Evolutionary conservation across 2,329 filamentous ascomycete species (phyloP), one percentile per base, ranked within the genome.

Genomic region (Fusarium begoniae): DNA sequence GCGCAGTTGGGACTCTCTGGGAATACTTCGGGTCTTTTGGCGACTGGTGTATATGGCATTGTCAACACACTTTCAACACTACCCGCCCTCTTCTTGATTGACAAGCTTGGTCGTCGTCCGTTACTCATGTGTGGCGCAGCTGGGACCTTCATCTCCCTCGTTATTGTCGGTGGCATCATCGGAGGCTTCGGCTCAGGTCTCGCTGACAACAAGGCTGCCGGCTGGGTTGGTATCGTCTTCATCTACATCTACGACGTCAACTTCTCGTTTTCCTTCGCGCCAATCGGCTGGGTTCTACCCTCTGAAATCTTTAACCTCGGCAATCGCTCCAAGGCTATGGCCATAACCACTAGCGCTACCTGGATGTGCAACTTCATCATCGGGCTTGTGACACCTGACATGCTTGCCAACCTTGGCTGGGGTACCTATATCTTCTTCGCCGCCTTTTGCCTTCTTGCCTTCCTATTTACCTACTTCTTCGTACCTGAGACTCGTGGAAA

Each of bases 231-330:
- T 70, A 92, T 92, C 71, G 88, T 89, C 26, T 91, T 92, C 75
- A 90, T 87, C 56, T 92, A 91, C 78, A 84, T 92, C 22, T 85
- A 92, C 66, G 89, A 91, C 76, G 85, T 91, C 74, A 84, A 90
- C 71, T 92, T 92, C 78, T 87, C 89, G 3, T 83, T 91, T n/a
- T 92, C 90, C 0, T 85, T 90, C 24, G 90, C 89, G 0, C 90
- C 90, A 2, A 88, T 91, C 7, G 89, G 87, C 61, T 92, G 90
- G 90, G 87, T 92, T 50, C 91, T 92, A 70, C 88, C 89, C 0
- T 88, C 90, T 9, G 90, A 92, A 79, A 87, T 92, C 40, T 92
- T 89, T 82, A 88, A 87, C 5, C 79, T 90, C 0, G 86, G 85
- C 13, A 88, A 86, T 51, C 84, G 89, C 24, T 86, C 90, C 17